Conservation (phyloP, 768 basidiomycete species). For the Neoboletus magnificus region DNA sequence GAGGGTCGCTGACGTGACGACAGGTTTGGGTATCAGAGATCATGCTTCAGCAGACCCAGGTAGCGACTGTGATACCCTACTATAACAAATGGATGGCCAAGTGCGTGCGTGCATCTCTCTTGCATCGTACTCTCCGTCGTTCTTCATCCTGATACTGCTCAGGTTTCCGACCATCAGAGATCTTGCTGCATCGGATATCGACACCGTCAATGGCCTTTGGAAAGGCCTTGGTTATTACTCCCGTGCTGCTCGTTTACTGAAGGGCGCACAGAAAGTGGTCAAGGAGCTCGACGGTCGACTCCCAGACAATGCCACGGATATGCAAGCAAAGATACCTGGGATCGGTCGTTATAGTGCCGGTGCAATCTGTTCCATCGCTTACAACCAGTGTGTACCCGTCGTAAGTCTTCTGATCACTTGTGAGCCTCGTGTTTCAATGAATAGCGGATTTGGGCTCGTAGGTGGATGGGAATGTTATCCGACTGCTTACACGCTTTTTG, state of each 20-base stretch:
- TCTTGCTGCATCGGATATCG: constrained; percentile 69
- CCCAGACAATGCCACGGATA: constrained; percentile 73
- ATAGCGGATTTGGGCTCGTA: constrained; percentile 28
- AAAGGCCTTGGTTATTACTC: constrained; percentile 92
- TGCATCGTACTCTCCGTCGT: not conserved
- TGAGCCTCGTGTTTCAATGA: not conserved
- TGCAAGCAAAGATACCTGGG: constrained; percentile 83
- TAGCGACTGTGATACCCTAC: constrained; percentile 90
- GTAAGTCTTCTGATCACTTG: constrained; percentile 44
- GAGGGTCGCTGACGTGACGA: not conserved
- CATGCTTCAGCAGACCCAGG: constrained; percentile 97
- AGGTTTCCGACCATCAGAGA: constrained; percentile 82
- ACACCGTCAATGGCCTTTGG: constrained; percentile 87
- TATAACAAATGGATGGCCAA: constrained; percentile 84
- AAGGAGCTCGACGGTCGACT: constrained; percentile 62
- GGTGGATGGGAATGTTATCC: constrained; percentile 90
- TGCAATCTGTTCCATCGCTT: constrained; percentile 83
- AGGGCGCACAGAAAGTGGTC: constrained; percentile 80
- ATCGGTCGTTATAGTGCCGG: constrained; percentile 89
- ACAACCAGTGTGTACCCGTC: constrained; percentile 77
- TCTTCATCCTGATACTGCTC: not conserved
- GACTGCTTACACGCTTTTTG: constrained; percentile 78
- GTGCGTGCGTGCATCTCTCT: constrained; percentile 38
- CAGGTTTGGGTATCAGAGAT: constrained; percentile 91
- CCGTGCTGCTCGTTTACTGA: constrained; percentile 75